Base-by-base conservation (phyloP, 805 yeast genomes). In the Komagataella pseudopastoris region DNA sequence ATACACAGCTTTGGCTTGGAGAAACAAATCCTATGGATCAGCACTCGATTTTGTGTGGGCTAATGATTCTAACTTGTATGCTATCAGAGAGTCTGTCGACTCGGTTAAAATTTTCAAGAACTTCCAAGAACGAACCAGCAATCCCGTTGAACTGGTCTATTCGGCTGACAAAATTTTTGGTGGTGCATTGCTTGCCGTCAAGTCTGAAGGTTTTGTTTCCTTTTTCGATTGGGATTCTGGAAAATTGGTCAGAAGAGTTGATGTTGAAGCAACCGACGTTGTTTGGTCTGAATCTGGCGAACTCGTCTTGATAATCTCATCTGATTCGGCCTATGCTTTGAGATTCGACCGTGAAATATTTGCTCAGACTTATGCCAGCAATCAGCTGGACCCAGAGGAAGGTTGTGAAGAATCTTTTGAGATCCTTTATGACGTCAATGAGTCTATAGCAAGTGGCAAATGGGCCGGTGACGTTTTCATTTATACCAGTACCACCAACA, bases 401-500 rank as follows among this genome's bases (percentile, higher is more conserved):
- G 98, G 96, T 57, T 85, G 85, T 44, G 96, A 86, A 62, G 84
- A 78, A 44, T 78, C 91, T 14, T 88, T 93, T 64, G 95, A 87
- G 51, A 90, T 90, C 22, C 71, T 88, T 52, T 79, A 83, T 60
- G 96, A 95, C 55, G 77, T 88, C 54, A 77, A 78, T 53, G 99
- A 93, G 64, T 70, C 81, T 17, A 78, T 91, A 44, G 80, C 86
- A 54, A 83, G 95, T 24, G 97, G 97, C 61, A 84, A 83, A 66
- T 93, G 97, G 89, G 89, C 90, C 60, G 99, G 98, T 58, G 98
- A 93, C 71, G 97, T 93, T 48, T 90, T 91, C 65, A 80, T 93
- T 51, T 93, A 85, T 71, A 88, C 97, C 14, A 88, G 97, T 2
- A 62, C 81, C 17, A 75, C 95, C 22, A 88, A 89, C 70, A 81